Base-by-base conservation (phyloP, 2,329 filamentous ascomycete species). In the Erysiphe neolycopersici region DNA sequence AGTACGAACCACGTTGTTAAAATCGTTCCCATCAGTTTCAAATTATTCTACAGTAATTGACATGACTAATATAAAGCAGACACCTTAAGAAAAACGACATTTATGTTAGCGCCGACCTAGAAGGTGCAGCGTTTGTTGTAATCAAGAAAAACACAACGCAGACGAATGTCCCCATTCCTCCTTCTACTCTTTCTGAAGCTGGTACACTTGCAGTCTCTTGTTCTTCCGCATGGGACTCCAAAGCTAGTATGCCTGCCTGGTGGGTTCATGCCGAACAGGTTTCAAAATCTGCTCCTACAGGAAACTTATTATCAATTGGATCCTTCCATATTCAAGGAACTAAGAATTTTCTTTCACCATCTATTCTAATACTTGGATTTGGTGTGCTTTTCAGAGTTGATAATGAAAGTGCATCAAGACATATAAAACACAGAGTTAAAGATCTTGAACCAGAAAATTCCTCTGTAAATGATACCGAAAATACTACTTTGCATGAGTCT, bases 181-280 rank as follows among this genome's bases (percentile, higher is more conserved):
- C 89, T 0, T 81, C 82, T 1, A 95, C 89, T 0, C 62, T 98
- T 2, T 79, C 82, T 0, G 89, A 98, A 61, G 89, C 89, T 4
- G 89, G 89, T 0, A 77, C 76, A 38, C 62, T 94, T 29, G 76
- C 79, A 0, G 79, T 98, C 5, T 82, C 81, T 48, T 79, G 81
- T 9, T 94, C 84, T 1, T 77, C 67, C 45, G 89, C 87, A 0
- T 98, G 89, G 89, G 89, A 95, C 47, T 87, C 81, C 1, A 98
- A 98, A 59, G 87, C 87, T 9, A 73, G 83, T 14, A 92, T 95
- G 80, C 78, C 80, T 16, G 85, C 87, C 9, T 98, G 82, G 78
- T 98, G 89, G 89, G 87, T 91, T 0, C 75, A 77, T 48, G 78
- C 81, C 1, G 76, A 87, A 44, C 85, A 95, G 58, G 82, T 98